Evolutionary conservation across 306 rosid genomes (phyloP).

Genomic region (Vicia faba): DNA sequence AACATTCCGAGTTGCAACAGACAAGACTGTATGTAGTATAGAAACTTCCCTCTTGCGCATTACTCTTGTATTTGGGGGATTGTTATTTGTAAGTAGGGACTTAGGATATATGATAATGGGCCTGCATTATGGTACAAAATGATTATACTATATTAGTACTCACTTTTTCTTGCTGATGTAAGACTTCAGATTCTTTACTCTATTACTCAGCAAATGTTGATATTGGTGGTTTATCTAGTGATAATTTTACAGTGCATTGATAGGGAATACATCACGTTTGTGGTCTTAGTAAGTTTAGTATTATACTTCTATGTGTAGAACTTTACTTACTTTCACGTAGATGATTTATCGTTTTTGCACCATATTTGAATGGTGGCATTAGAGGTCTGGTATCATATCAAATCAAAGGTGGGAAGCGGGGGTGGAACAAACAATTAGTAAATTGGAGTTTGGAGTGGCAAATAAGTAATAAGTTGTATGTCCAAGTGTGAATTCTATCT

Average conservation of each 20-base stretch:
- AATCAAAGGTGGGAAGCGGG: constrained; percentile 5
- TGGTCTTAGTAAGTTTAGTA: not conserved
- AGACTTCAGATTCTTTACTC: not conserved
- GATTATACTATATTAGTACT: not conserved
- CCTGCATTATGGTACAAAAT: not conserved
- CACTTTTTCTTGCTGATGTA: not conserved
- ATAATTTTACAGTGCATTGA: constrained; percentile 1
- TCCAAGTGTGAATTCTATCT: not conserved
- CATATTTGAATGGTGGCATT: not conserved
- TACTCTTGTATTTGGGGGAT: constrained; percentile 8
- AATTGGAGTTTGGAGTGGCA: not conserved
- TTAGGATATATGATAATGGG: constrained; percentile 2
- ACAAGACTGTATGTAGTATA: constrained; percentile 70
- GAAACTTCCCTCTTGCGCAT: constrained; percentile 16
- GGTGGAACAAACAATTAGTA: constrained; percentile 19
- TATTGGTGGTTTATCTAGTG: not conserved
- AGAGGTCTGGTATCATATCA: not conserved
- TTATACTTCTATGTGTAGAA: not conserved
- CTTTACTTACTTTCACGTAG: not conserved
- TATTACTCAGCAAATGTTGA: constrained; percentile 1
- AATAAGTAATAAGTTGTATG: not conserved
- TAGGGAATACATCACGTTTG: not conserved
- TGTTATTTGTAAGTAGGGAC: constrained; percentile 3
- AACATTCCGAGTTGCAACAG: constrained; percentile 80
- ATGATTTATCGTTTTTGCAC: not conserved